Percentiles rank a stretch among this genome's conserved stretches.
Evolutionary conservation across 108 stramenopile genomes (phyloP).

Genomic region (Seminavis robusta): DNA sequence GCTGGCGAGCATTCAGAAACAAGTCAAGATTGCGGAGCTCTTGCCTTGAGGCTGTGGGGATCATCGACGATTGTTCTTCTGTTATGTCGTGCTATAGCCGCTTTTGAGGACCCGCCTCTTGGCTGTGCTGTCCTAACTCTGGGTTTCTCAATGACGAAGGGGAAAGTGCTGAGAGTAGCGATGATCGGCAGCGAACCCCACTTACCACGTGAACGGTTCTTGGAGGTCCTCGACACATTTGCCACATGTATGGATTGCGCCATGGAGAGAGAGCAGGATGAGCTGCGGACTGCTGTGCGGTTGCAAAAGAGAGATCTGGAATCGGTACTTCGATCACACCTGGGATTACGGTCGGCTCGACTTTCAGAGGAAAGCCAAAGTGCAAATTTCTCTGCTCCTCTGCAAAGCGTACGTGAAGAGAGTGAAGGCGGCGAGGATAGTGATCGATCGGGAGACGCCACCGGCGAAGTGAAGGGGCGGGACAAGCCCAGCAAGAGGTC

Average conservation of each 20-base stretch:
- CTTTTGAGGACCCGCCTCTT: slow-evolving; percentile 65
- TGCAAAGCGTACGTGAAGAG: too few species aligned
- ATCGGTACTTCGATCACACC: too few species aligned
- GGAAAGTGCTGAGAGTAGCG: slow-evolving; percentile 38
- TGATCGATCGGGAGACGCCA: too few species aligned
- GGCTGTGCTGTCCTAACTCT: slow-evolving; percentile 68
- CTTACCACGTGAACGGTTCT: slow-evolving; percentile 62
- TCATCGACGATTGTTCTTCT: slow-evolving; percentile 51
- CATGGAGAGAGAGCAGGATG: slow-evolving; percentile 11
- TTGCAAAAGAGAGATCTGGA: too few species aligned
- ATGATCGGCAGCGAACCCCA: slow-evolving; percentile 57
- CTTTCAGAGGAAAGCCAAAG: too few species aligned
- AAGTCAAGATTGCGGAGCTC: background rate
- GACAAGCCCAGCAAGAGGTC: too few species aligned
- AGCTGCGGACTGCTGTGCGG: too few species aligned
- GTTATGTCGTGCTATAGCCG: slow-evolving; percentile 58
- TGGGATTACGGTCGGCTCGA: too few species aligned
- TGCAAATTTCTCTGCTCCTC: too few species aligned
- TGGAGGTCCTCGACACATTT: slow-evolving; percentile 66
- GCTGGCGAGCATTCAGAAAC: background rate
- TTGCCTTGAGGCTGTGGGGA: slow-evolving; percentile 17
- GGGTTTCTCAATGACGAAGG: slow-evolving; percentile 43
- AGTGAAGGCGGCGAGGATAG: too few species aligned
- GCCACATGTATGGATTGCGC: slow-evolving; percentile 51
- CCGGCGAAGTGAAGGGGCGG: too few species aligned